Conservation (phyloP, 164 flowering plant genomes). For the Dillenia turbinata region DNA sequence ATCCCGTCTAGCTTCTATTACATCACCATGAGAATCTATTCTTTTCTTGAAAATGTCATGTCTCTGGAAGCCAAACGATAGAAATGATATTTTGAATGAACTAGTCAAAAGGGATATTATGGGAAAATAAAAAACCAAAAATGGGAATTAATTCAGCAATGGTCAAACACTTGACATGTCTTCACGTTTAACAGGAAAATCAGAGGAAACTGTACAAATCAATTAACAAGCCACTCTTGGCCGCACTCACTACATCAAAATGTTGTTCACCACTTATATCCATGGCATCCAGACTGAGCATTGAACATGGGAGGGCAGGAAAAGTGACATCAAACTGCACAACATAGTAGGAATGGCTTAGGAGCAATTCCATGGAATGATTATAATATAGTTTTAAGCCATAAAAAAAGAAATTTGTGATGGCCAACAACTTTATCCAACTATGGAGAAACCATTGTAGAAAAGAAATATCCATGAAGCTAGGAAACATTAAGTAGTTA, state of each 20-base stretch:
- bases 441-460: no score
- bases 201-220: not conserved
- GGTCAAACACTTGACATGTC: not conserved
- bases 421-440: no score
- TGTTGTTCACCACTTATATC: slow-evolving; percentile 89
- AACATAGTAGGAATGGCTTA: not conserved
- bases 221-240: not conserved
- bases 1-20: slow-evolving; percentile 59
- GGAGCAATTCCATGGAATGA: no score
- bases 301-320: slow-evolving; percentile 64
- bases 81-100: not conserved
- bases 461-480: no score
- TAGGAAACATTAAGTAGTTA: no score
- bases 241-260: slow-evolving; percentile 53
- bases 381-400: no score
- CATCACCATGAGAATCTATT: slow-evolving; percentile 63
- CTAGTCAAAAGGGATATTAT: no score
- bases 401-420: no score
- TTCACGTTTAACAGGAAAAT: not conserved
- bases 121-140: slow-evolving; percentile 3
- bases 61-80: slow-evolving; percentile 34
- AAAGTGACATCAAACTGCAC: slow-evolving; percentile 82
- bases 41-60: slow-evolving; percentile 83
- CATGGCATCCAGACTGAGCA: slow-evolving; percentile 75
- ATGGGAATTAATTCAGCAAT: not conserved